Evolutionary conservation across 2,329 filamentous ascomycete species (phyloP).

Genomic region (Neonectria hederae): DNA sequence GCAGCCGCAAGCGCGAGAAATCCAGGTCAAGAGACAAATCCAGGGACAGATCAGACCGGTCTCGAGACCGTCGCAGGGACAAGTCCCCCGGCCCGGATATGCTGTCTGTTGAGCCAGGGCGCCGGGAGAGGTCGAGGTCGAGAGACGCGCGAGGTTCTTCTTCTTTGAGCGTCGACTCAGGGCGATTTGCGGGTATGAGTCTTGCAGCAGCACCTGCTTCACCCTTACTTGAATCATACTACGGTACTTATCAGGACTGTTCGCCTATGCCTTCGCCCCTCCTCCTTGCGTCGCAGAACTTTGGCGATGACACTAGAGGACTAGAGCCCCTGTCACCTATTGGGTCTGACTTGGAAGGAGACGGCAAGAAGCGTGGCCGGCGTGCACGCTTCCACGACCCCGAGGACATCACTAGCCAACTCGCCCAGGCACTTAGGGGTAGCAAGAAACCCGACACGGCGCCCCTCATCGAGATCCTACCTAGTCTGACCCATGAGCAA

Average conservation of each 20-base stretch:
- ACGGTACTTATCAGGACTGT: slow-evolving; percentile 91
- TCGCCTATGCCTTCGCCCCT: slow-evolving; percentile 93
- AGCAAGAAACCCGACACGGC: slow-evolving; percentile 73
- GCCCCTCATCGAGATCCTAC: slow-evolving; percentile 83
- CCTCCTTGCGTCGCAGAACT: slow-evolving; percentile 58
- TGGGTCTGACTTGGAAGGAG: slow-evolving; percentile 55
- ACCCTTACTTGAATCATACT: slow-evolving; percentile 90
- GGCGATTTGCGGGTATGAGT: slow-evolving; percentile 53
- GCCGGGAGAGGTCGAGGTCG: slow-evolving; percentile 32
- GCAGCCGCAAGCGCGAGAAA: slow-evolving; percentile 38
- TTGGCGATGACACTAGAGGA: slow-evolving; percentile 59
- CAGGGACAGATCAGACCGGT: slow-evolving; percentile 37
- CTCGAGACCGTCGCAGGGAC: slow-evolving; percentile 35
- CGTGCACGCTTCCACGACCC: slow-evolving; percentile 86
- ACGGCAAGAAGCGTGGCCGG: slow-evolving; percentile 60
- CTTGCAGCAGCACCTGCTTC: slow-evolving; percentile 74
- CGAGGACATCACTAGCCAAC: slow-evolving; percentile 77
- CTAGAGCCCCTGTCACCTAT: slow-evolving; percentile 64
- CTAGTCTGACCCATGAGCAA: slow-evolving; percentile 85
- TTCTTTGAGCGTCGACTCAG: slow-evolving; percentile 60
- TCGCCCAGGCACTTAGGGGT: slow-evolving; percentile 79
- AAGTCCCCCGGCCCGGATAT: slow-evolving; percentile 32
- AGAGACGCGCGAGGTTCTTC: slow-evolving; percentile 45
- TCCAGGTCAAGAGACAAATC: slow-evolving; percentile 32
- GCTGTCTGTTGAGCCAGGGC: slow-evolving; percentile 29